Percentiles rank a stretch among this genome's conserved stretches.
Evolutionary conservation across 805 yeast species (phyloP).

Genomic region (Cyberlindnera xylosilytica): DNA sequence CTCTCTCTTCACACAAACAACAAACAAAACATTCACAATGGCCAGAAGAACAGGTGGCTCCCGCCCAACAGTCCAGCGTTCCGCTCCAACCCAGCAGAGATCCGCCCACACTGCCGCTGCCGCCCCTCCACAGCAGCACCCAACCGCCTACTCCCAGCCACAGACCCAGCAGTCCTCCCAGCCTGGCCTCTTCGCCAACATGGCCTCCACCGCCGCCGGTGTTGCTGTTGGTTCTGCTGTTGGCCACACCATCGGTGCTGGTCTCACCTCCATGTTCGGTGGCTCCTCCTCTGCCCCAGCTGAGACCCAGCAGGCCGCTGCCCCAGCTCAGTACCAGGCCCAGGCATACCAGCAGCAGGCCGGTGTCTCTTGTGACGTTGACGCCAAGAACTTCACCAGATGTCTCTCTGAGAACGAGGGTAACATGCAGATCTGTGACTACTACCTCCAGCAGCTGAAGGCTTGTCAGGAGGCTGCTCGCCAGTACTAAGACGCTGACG

Average conservation of each 20-base stretch:
- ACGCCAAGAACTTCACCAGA: conserved; percentile 92
- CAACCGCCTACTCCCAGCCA: conserved; percentile 48
- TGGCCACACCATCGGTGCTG: conserved; percentile 96
- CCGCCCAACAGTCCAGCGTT: conserved; percentile 41
- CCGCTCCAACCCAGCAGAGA: conserved; percentile 51
- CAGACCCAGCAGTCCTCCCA: conserved; percentile 52
- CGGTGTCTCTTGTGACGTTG: conserved; percentile 74
- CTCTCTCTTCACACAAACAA: background rate
- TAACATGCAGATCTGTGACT: conserved; percentile 95
- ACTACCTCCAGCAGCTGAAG: conserved; percentile 93
- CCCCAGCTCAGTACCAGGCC: conserved; percentile 39
- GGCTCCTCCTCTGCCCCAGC: conserved; percentile 62
- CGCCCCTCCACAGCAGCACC: conserved; percentile 35
- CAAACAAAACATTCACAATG: conserved; percentile 29
- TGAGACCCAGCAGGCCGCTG: conserved; percentile 40
- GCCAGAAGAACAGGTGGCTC: conserved; percentile 46
- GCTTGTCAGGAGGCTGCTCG: conserved; percentile 95
- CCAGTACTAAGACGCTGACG: conserved; percentile 49
- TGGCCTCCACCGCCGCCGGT: conserved; percentile 99
- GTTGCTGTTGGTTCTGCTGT: conserved; percentile 98
- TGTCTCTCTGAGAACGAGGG: conserved; percentile 93
- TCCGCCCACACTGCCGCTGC: conserved; percentile 74
- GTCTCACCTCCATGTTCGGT: conserved; percentile 84
- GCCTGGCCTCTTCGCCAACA: conserved; percentile 92
- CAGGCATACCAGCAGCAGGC: conserved; percentile 35